Base-by-base conservation (phyloP, 768 basidiomycete species). In the Auriculariales sp. region DNA sequence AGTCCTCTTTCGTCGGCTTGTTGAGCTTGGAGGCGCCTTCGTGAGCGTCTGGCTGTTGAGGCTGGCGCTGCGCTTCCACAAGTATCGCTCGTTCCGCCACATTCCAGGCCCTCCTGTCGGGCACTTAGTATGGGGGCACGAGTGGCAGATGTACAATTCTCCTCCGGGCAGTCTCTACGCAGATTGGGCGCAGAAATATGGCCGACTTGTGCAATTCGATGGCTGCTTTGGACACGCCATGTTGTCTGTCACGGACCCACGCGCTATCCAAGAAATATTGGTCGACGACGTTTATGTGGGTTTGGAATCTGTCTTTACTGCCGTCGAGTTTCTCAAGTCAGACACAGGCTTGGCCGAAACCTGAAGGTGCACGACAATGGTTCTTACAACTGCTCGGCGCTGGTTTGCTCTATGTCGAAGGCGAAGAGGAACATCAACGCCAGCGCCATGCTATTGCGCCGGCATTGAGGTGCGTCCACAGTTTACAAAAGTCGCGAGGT, bases 361-460 rank as follows among this genome's bases (percentile, higher is more conserved):
- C 79, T 7, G 61, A 66, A 45, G 79, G 79, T 22, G 78, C 79
- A 17, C 70, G 79, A 52, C 71, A 71, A 14, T 81, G 79, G 79
- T 81, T 81, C 57, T 68, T 68, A 51, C 72, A 72, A 28, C 70
- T 77, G 1, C 66, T 79, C 4, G 79, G 79, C 11, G 70, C 79
- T 61, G 78, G 79, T 19, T 74, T 81, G 50, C 72, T 81, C 22
- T 79, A 77, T 73, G 69, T 78, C 10, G 79, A 81, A 72, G 79
- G 49, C 29, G 49, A 53, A 30, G 52, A 25, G 15, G 46, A 32
- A 25, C 55, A 56, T 35, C 42, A 53, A 19, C 49, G 53, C 17
- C 55, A 56, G 34, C 30, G 55, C n/a, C 54, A 53, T 28, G 39
- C 35, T 14, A 34, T 24, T 3, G 6, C 52, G 31, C 36, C 48